phyloP scores from a whole-genome alignment of 2,329 filamentous ascomycete species.

The Madurella fahalii region DNA sequence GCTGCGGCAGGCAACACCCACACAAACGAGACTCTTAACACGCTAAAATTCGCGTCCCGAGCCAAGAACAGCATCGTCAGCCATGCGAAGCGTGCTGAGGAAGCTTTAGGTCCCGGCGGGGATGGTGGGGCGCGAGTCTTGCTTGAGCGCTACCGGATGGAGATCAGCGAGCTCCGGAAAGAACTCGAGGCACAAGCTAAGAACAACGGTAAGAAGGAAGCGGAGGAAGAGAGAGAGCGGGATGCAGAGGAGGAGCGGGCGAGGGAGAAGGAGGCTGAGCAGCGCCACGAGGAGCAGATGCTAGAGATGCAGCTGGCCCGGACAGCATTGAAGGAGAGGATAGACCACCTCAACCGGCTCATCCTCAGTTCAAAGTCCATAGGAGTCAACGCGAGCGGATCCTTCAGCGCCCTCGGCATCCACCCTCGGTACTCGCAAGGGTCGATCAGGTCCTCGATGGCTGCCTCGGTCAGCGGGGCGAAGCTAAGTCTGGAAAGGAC shows the following conservation, averaged over 20 bases:
- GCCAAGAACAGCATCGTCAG: slow-evolving; percentile 98
- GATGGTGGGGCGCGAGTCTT: slow-evolving; percentile 84
- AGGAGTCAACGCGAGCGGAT: slow-evolving; percentile 79
- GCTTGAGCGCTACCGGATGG: slow-evolving; percentile 87
- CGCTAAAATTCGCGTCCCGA: slow-evolving; percentile 90
- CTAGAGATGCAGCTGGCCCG: slow-evolving; percentile 96
- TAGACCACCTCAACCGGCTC: slow-evolving; percentile 91
- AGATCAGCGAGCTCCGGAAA: slow-evolving; percentile 75
- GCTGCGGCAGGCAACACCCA: slow-evolving; percentile 68
- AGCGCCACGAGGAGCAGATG: slow-evolving; percentile 94
- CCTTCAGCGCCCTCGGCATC: slow-evolving; percentile 63
- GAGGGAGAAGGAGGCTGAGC: slow-evolving; percentile 73
- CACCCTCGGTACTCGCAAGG: slow-evolving; percentile 61
- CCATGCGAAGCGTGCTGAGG: slow-evolving; percentile 91
- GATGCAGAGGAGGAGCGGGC: slow-evolving; percentile 69
- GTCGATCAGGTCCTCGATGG: slow-evolving; percentile 64
- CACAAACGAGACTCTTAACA: slow-evolving; percentile 87
- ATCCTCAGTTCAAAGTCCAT: slow-evolving; percentile 95
- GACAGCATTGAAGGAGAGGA: slow-evolving; percentile 93
- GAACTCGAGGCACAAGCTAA: slow-evolving; percentile 84
- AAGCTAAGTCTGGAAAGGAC: slow-evolving; percentile 57
- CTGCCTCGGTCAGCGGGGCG: slow-evolving; percentile 52
- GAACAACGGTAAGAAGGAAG: slow-evolving; percentile 56
- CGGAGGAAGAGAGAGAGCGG: slow-evolving; percentile 58
- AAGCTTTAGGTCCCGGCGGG: slow-evolving; percentile 74